Conservation (phyloP, 2,329 filamentous ascomycete species). For the Cercospora citrullina region DNA sequence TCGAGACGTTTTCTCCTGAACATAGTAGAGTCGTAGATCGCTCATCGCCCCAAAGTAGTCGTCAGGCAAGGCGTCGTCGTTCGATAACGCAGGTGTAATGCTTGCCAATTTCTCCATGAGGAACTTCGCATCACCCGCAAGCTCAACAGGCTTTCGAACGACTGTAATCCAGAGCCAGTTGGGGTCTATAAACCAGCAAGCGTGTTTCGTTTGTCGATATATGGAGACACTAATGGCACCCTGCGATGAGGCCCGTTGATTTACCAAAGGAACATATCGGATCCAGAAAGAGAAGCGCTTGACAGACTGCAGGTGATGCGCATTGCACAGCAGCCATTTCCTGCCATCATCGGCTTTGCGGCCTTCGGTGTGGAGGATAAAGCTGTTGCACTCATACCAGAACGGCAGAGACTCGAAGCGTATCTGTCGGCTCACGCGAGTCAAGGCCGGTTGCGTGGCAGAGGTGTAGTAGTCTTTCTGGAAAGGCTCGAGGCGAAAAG, state of each 20-base stretch:
- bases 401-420: conserved; percentile 34
- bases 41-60: conserved; percentile 26
- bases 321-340: conserved; percentile 32
- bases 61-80: conserved; percentile 18
- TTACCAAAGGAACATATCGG: conserved; percentile 28
- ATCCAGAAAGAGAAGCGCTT: conserved; percentile 34
- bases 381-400: conserved; percentile 35
- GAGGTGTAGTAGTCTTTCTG: conserved; percentile 33
- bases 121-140: conserved; percentile 29
- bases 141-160: conserved; percentile 27
- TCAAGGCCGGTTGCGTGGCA: conserved; percentile 34
- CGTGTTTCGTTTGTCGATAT: conserved; percentile 17
- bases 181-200: conserved; percentile 27
- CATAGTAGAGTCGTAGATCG: conserved; percentile 27
- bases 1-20: conserved; percentile 28
- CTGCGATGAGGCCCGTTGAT: conserved; percentile 20
- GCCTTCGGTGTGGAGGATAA: conserved; percentile 37
- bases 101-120: conserved; percentile 26
- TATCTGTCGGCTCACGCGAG: conserved; percentile 32
- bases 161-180: conserved; percentile 37
- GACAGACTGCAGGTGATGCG: conserved; percentile 24
- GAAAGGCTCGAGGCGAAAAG: conserved; percentile 35
- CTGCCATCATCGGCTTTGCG: conserved; percentile 31
- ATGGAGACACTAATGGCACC: conserved; percentile 31
- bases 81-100: conserved; percentile 17